Base-by-base conservation (phyloP, 139 green algal genomes). In the Micractinium sp. region DNA sequence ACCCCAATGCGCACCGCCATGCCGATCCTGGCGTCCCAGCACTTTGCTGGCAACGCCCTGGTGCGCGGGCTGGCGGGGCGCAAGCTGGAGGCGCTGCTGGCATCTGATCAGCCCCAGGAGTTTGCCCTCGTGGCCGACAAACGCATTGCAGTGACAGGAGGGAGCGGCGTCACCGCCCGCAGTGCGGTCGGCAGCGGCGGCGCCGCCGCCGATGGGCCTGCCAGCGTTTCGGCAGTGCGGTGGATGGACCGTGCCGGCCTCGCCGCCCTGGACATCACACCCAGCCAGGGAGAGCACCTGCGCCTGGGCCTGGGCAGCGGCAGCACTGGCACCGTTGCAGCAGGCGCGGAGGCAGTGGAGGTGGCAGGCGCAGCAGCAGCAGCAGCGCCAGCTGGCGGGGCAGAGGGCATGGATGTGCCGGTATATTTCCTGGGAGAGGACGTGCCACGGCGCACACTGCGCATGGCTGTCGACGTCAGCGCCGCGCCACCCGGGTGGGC, bases 371-470 rank as follows among this genome's bases (percentile, higher is more conserved):
- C 31, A 18, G 31, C 71, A 38, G 71, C 31, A 38, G 71, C 71
- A 77, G 71, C 29, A 77, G 71, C 7, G 23, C 12, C 63, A 75
- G 67, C 80, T 13, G 80, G 20, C 1, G 47, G 29, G 16, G 20
- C 22, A 71, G 74, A 20, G 5, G 33, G 61, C 12, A 3, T 87
- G 38, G n/a, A 69, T n/a, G 36, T 73, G 27, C 87, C 87, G 14
- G 38, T 90, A 2, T 90, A 90, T 63, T 60, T 81, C 16, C 36
- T 90, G n/a, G 87, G 87, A 14, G 31, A 81, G 63, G 78, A 86
- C 78, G 16, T 3, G 67, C 31, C 66, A 29, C 5, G 23, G 19
- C n/a, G 63, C 35, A 61, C 29, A 23, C 61, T 67, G 27, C 76
- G 75, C 5, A 36, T 89, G 60, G 80, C 81, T 12, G 80, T 86